These are phyloP conservation scores for Triticum monococcum DNA, from an alignment of 176 grass and related monocot species.

Conservation along the genomic window DNA sequence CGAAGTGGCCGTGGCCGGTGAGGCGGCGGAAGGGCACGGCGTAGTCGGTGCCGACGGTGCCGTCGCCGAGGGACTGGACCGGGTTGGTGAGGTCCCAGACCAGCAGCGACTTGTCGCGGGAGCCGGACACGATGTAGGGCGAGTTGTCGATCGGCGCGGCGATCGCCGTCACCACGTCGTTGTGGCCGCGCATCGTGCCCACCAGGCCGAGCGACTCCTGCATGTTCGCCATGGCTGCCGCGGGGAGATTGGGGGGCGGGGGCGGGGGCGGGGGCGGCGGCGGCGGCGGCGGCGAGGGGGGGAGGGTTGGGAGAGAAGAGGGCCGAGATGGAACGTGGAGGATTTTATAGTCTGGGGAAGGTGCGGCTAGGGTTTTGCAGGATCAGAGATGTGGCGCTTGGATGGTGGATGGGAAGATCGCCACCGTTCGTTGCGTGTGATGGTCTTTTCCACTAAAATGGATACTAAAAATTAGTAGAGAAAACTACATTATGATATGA, in stretches of 20 bases:
- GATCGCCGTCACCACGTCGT: constrained; percentile 62
- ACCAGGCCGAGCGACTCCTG: constrained; percentile 45
- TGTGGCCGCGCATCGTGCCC: constrained; percentile 58
- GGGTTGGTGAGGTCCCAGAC: constrained; percentile 59
- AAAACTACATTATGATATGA: background rate
- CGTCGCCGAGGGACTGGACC: constrained; percentile 1
- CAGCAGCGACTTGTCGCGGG: constrained; percentile 67
- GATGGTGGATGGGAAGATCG: background rate
- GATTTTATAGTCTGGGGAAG: constrained; percentile 33
- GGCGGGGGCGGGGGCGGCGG: background rate
- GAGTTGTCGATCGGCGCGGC: constrained; percentile 51
- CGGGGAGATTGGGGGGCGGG: background rate
- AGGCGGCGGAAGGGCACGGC: constrained; percentile 56
- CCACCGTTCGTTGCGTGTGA: background rate
- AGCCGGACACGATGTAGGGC: constrained; percentile 56
- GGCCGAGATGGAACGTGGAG: background rate
- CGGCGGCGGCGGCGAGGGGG: constrained; percentile 12
- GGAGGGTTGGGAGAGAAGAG: background rate
- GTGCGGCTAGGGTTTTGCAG: constrained; percentile 44
- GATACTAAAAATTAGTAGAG: background rate
- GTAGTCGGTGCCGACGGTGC: constrained; percentile 30
- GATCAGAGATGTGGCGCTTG: background rate
- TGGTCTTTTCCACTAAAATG: background rate
- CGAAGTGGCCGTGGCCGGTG: constrained; percentile 80
- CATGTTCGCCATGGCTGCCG: constrained; percentile 35